Base-by-base conservation (phyloP, 2,329 filamentous ascomycete genomes). In the Aspergillus ochraceoroseus region DNA sequence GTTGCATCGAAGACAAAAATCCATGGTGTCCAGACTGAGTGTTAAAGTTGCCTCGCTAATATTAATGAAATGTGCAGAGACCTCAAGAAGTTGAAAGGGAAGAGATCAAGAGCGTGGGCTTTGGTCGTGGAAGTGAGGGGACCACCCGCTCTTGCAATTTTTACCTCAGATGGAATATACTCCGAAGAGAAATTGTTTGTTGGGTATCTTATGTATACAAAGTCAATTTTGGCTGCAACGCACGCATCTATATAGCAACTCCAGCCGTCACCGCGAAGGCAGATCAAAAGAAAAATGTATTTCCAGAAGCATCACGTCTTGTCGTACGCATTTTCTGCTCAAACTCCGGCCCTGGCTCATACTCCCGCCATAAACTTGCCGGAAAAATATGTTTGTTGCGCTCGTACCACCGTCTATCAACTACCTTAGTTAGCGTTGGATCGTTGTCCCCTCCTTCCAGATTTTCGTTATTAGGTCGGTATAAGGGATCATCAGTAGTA, bases 371-470 rank as follows among this genome's bases (percentile, higher is more conserved):
- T 32, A 90, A 77, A 61, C 87, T 96, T 13, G 90, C 90, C 0
- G 92, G 92, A 62, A 90, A 98, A 43, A 98, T 96, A 65, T 98
- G 92, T 67, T 96, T 98, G 63, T 96, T 95, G 58, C 82, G 79
- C 70, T 95, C 88, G 63, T 95, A 98, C 92, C 92, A 98, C 45
- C 92, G 74, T 45, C 92, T 77, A 68, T 98, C 90, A 3, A 98
- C 90, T 3, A 98, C 89, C 62, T 95, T 96, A 2, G 90, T 96
- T 47, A 85, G 67, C 2, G 76, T 76, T 1, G 89, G 81, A 54
- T 96, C 89, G 47, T 92, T 85, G 27, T 73, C 65, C 17, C 74
- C 80, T 9, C 90, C 90, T 67, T 95, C 90, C 8, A 82, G 75
- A 38, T 74, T 72, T 26, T 66, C 68, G 32, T 80, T 70, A 32